A percentile compares a stretch with the other conserved stretches of the same genome.
Evolutionary conservation across 73 alveolate genomes (phyloP).

Genomic region (Paramecium octaurelia): DNA sequence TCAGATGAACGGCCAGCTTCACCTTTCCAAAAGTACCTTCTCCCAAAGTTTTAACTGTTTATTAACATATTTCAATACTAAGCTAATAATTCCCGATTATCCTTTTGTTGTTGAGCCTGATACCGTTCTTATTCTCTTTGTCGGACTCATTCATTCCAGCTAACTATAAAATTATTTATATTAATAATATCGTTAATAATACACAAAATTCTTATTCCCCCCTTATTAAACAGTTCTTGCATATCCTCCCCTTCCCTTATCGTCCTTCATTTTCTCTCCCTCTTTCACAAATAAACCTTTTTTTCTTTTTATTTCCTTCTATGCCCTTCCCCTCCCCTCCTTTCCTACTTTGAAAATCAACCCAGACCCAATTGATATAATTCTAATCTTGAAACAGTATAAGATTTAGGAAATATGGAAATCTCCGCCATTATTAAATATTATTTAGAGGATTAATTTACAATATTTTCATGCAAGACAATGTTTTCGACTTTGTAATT

Average conservation of each 20-base stretch:
- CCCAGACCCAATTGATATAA: not conserved
- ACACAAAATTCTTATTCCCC: not conserved
- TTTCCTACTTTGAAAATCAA: not conserved
- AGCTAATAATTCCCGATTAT: constrained; percentile 26
- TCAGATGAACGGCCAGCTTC: constrained; percentile 47
- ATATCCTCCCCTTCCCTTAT: not conserved
- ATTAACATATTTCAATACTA: not conserved
- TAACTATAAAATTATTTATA: not conserved
- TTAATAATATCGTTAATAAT: constrained; percentile 17
- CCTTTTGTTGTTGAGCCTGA: not conserved
- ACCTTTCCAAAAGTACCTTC: constrained; percentile 63
- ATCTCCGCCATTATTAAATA: not conserved
- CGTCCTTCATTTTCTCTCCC: not conserved
- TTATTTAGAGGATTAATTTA: not conserved
- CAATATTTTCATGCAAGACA: not conserved
- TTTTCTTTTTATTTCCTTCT: not conserved
- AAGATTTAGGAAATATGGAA: not conserved
- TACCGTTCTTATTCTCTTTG: constrained; percentile 27
- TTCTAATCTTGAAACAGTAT: not conserved
- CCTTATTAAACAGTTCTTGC: not conserved
- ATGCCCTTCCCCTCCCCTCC: not conserved
- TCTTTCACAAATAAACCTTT: not conserved
- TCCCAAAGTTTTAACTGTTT: constrained; percentile 51
- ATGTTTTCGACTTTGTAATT: not conserved
- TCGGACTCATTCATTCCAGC: constrained; percentile 36